Evolutionary conservation across 2,329 filamentous ascomycete genomes (phyloP), one percentile per base, ranked within the genome.

Genomic region (Cercospora beticola): DNA sequence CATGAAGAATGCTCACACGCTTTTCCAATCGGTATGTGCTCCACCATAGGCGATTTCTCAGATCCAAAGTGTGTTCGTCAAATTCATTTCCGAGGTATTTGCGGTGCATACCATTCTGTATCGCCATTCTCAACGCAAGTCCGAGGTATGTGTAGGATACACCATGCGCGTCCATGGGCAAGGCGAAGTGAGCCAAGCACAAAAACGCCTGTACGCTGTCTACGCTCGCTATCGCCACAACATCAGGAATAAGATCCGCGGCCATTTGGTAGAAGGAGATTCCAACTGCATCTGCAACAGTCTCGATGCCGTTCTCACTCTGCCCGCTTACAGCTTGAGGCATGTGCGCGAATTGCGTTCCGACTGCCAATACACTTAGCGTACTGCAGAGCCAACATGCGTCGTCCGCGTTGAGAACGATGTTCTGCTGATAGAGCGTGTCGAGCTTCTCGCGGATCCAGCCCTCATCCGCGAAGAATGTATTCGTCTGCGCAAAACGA

Each of bases 31-130:
- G 64, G 46, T 73, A 73, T 2, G 66, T 69, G 1, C 68, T 69
- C 71, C 71, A 73, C 71, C 71, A 73, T 4, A 71, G 40, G 16
- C 71, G 56, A 14, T 68, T 67, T 23, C 71, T 64, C 9, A 70
- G 28, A 21, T 71, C 68, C 28, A 84, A 79, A 68, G 85, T 82
- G 31, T 80, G 79, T 10, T 82, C 77, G 31, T 84, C 83, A 10
- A 86, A 78, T 0, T 80, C 82, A 61, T 83, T 80, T 6, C 68
- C 68, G 23, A 28, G 58, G 28, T 70, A 68, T 36, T 68, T 83
- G 56, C 86, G 80, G 71, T 88, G 86, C 86, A 88, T 87, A 16
- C 86, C 86, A 72, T 88, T 88, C 70, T 87, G 86, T 16, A 88
- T 86, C 1, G 85, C 86, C 72, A 88, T 79, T 68, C 86, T 87